Evolutionary conservation across 768 basidiomycete species (phyloP).

Genomic region (Myochromella boudieri): DNA sequence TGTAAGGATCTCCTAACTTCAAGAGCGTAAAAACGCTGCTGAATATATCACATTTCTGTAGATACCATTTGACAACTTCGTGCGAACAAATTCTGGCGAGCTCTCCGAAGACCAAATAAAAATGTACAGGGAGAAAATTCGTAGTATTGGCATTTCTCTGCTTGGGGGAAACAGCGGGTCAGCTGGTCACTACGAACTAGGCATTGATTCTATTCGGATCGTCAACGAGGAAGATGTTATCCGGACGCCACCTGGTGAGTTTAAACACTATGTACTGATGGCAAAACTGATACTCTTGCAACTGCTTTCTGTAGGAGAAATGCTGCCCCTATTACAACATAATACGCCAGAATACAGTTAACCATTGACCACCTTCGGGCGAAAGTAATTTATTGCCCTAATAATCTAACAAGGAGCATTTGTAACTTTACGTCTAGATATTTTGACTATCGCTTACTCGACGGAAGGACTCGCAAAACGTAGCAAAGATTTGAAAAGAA

Average conservation of each 20-base stretch:
- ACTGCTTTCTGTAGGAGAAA: conserved; percentile 9
- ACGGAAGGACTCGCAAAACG: conserved; percentile 1
- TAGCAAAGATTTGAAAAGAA: background rate
- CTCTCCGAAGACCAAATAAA: conserved; percentile 66
- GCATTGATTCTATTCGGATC: conserved; percentile 78
- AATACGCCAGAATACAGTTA: background rate
- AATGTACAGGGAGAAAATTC: conserved; percentile 75
- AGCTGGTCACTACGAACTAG: conserved; percentile 78
- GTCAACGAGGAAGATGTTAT: conserved; percentile 70
- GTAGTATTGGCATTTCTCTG: conserved; percentile 84
- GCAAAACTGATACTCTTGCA: background rate
- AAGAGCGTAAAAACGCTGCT: conserved; percentile 10
- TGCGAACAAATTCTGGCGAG: conserved; percentile 73
- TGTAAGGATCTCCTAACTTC: conserved; percentile 42
- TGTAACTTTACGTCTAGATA: background rate
- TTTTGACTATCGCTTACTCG: too few relatives aligned
- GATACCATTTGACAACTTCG: conserved; percentile 81
- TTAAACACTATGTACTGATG: background rate
- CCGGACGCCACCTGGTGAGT: conserved; percentile 26
- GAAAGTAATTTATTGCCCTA: background rate
- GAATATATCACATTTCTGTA: conserved; percentile 27
- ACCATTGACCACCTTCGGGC: background rate
- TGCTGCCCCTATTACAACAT: conserved; percentile 9
- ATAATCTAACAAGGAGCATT: background rate
- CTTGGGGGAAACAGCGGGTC: conserved; percentile 81